phyloP scores from a whole-genome alignment of 1,139 yeast species.

The Blastobotrys aristatus region DNA sequence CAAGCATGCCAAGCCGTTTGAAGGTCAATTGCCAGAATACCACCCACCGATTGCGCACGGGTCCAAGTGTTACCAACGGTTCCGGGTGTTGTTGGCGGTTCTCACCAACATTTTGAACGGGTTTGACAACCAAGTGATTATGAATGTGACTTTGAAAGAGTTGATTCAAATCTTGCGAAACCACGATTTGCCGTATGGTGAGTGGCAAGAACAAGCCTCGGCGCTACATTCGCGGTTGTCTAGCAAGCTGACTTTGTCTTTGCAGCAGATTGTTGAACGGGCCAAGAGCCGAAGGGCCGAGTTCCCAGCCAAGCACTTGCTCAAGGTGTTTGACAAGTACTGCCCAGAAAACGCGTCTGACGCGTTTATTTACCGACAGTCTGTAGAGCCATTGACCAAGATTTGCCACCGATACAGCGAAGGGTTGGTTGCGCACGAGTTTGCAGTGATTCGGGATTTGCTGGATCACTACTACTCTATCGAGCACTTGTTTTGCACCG shows the following conservation, averaged over 20 bases:
- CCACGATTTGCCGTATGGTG: slow-evolving; percentile 83
- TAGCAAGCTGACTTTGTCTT: slow-evolving; percentile 60
- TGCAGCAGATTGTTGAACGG: slow-evolving; percentile 56
- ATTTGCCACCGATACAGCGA: slow-evolving; percentile 66
- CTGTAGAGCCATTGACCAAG: slow-evolving; percentile 66
- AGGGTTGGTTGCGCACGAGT: slow-evolving; percentile 84
- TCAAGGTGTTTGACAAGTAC: slow-evolving; percentile 56
- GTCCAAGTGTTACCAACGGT: slow-evolving; percentile 75
- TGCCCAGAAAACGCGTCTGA: slow-evolving; percentile 45
- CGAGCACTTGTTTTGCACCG: slow-evolving; percentile 66
- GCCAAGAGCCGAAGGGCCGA: slow-evolving; percentile 62
- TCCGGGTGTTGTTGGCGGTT: slow-evolving; percentile 52
- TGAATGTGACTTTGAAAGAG: slow-evolving; percentile 74
- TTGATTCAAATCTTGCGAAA: slow-evolving; percentile 69
- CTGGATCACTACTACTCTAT: slow-evolving; percentile 68
- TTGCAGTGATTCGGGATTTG: slow-evolving; percentile 61
- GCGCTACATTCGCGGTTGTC: slow-evolving; percentile 93
- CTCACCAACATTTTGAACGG: slow-evolving; percentile 80
- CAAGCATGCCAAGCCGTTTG: slow-evolving; percentile 92
- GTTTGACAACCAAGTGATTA: slow-evolving; percentile 89
- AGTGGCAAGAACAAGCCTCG: slow-evolving; percentile 81
- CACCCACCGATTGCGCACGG: slow-evolving; percentile 84
- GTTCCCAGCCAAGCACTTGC: slow-evolving; percentile 86
- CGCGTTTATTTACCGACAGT: slow-evolving; percentile 43
- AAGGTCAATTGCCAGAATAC: slow-evolving; percentile 85